Evolutionary conservation across 139 green algal genomes (phyloP), one percentile per base, ranked within the genome.

Genomic region (Chlamydomonas schloesseri): DNA sequence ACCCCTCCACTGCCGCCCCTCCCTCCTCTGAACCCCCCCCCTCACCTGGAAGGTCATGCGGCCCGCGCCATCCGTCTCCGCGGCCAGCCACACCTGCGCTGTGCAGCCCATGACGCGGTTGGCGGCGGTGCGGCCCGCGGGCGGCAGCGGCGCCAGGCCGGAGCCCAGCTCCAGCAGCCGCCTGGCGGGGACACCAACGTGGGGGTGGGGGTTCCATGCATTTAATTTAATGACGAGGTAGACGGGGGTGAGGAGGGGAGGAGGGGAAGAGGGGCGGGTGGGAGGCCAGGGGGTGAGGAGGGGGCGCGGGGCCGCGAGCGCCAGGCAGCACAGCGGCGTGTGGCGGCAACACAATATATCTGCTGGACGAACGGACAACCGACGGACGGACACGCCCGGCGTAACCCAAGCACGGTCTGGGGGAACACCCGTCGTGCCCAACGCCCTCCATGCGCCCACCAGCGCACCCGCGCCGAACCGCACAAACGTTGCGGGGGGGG

Each of bases 81-180:
- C 96, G n/a, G 87, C 87, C 15, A 98, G 77, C 96, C 95, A 99
- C 37, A 97, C 96, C 83, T 97, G 93, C 10, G 96, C 87, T 6
- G 97, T 96, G 91, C 97, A 99, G 33, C 97, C 97, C 94, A 99
- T 98, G 23, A 99, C 96, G 23, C 97, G 91, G 81, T 98, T 98
- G 26, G 90, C 31, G 9, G 78, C 47, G n/a, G 64, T 84, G 15
- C 21, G 78, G 55, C 46, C 36, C 5, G 60, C 46, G 4, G 17
- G 18, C 20, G 78, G 64, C n/a, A 75, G 47, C 21, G 42, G 64
- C 10, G 29, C 20, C 29, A 84, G 65, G 1, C 5, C n/a, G 9
- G 31, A 0, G 3, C 78, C 78, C 65, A 75, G 64, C 10, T 84
- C 78, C n/a, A 84, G 15, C 20, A 84, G 78, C 47, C 64, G 78